Evolutionary conservation across 192 early-diverging fungal species (phyloP), one percentile per base, ranked within the genome.

Genomic region (Funneliformis mosseae): DNA sequence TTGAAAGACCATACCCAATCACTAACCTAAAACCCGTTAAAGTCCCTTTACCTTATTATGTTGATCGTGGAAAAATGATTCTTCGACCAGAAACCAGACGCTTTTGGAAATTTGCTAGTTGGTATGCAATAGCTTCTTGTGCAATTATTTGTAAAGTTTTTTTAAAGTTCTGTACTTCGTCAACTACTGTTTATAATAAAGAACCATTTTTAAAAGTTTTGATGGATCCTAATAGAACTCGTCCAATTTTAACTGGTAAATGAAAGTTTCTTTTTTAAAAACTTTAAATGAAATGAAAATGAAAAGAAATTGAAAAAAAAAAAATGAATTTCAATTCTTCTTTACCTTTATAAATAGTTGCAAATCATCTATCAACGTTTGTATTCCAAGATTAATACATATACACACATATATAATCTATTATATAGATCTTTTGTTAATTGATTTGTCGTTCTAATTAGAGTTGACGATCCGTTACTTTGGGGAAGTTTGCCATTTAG

Each of bases 351-450:
- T 67, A 79, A n/a, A 6, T 82, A 92, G 91, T 93, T 14, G 90
- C 93, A 8, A 95, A 95, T 84, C 93, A 95, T 83, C 67, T 85
- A 50, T 95, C 93, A 60, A 90, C 91, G 59, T 88, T 63, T 82
- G 87, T 84, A 48, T 42, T 83, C 25, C 33, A 46, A 41, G 8
- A 21, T 68, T 39, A 50, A 9, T 62, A 8, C 33, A 38, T 50
- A 21, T 4, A 78, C 25, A 11, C 46, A 66, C 3, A 8, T 48
- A 39, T 28, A 28, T 46, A 72, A 70, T 39, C 39, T 39, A 74
- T 42, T 61, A 66, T 55, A 45, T 62, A 18, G 64, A 25, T 55
- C 21, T 39, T 45, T 41, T 11, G 6, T 27, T 64, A 64, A n/a
- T 63, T 42, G 62, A 42, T 33, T 42, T 68, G 21, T 38, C 9